These are phyloP conservation scores for Melanomma pulvis-pyrius DNA, from an alignment of 495 filamentous ascomycete genomes.

Conservation along the genomic window DNA sequence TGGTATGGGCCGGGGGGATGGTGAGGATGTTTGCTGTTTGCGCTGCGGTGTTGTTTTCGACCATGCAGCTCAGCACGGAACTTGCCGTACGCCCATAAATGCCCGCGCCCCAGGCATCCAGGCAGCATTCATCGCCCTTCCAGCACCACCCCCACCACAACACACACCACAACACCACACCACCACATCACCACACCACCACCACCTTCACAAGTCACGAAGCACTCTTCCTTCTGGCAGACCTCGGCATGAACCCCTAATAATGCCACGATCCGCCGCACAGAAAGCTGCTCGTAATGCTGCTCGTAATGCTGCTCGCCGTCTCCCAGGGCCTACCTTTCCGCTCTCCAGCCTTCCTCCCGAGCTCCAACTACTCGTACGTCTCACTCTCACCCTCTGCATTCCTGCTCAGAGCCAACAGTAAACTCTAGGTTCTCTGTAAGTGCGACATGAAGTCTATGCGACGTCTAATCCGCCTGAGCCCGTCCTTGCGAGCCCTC, in stretches of 20 bases:
- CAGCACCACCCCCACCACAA: neutral
- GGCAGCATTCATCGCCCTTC: neutral
- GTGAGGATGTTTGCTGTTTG: neutral
- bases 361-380: conserved; percentile 9
- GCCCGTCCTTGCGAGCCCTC: neutral
- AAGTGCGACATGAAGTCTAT: conserved; percentile 10
- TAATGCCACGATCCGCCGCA: conserved; percentile 11
- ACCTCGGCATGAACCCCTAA: neutral
- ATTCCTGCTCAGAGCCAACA: neutral
- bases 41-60: neutral
- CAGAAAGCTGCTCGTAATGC: conserved; percentile 11
- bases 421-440: conserved; percentile 1
- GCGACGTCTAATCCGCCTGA: conserved; percentile 7
- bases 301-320: neutral
- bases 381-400: neutral
- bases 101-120: neutral
- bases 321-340: neutral
- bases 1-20: conserved; percentile 46
- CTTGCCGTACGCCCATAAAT: neutral
- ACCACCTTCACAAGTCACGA: neutral
- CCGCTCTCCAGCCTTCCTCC: conserved; percentile 7
- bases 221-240: neutral
- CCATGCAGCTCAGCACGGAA: neutral
- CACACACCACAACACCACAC: neutral
- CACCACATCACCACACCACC: neutral